phyloP scores from a whole-genome alignment of 1,284 basidiomycete genomes.

The Porodaedalea pini region DNA sequence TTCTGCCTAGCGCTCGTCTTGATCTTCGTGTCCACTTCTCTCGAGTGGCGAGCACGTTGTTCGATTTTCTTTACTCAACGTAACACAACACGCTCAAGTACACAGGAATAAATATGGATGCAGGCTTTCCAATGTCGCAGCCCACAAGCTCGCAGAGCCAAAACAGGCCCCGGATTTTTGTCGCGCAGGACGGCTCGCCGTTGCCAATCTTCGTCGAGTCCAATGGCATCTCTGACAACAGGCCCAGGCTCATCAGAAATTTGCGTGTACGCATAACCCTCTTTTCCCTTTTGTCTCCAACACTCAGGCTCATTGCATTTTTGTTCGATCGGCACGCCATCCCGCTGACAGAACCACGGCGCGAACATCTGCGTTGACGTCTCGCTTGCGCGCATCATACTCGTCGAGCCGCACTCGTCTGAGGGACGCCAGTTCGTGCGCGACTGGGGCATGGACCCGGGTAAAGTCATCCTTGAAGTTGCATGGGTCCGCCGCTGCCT shows the following conservation, averaged over 20 bases:
- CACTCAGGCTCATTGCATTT: conserved; percentile 7
- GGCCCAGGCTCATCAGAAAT: conserved; percentile 48
- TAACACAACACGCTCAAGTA: neutral
- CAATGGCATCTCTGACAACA: conserved; percentile 40
- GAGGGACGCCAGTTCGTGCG: conserved; percentile 51
- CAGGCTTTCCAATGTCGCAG: neutral
- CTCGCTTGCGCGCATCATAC: conserved; percentile 47
- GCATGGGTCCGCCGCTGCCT: conserved; percentile 44
- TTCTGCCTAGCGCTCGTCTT: neutral
- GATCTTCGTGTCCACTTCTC: neutral
- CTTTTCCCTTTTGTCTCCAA: conserved; percentile 1
- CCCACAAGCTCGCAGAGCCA: neutral
- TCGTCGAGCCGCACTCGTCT: conserved; percentile 51
- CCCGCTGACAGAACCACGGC: conserved; percentile 43
- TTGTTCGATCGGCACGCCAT: neutral
- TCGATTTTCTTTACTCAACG: neutral
- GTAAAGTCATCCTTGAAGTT: conserved; percentile 46
- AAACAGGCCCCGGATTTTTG: conserved; percentile 19
- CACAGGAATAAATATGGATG: neutral
- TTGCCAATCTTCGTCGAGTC: conserved; percentile 50
- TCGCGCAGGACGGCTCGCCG: conserved; percentile 22
- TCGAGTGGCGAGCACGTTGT: too few species aligned
- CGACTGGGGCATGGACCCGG: conserved; percentile 48
- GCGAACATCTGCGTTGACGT: conserved; percentile 46
- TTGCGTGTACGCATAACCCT: conserved; percentile 41